These are phyloP conservation scores for Suillus ampliporus DNA, from an alignment of 768 basidiomycete species.

Conservation along the genomic window DNA sequence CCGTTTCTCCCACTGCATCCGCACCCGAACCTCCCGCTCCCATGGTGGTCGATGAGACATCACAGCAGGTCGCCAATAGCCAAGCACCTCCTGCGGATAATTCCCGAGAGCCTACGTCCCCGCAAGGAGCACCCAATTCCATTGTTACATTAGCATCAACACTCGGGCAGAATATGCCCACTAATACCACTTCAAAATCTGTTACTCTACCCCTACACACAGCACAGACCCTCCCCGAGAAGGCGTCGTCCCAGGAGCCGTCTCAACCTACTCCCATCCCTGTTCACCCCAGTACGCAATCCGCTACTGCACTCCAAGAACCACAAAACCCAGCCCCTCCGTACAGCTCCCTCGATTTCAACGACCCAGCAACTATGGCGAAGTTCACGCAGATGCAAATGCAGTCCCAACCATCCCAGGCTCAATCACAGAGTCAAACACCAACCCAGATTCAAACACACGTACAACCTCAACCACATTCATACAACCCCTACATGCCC, in stretches of 20 bases:
- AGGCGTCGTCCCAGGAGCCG: not conserved
- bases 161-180: not conserved
- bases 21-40: not conserved
- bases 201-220: not conserved
- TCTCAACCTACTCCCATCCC: slow-evolving; percentile 7
- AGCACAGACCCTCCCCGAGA: not conserved
- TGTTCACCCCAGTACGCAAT: not conserved
- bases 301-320: not conserved
- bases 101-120: slow-evolving; percentile 22
- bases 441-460: slow-evolving; percentile 7
- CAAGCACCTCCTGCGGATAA: slow-evolving; percentile 24
- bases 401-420: slow-evolving; percentile 4
- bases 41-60: slow-evolving; percentile 15
- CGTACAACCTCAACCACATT: slow-evolving; percentile 4
- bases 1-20: not conserved
- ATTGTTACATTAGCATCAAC: slow-evolving; percentile 6
- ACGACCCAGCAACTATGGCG: slow-evolving; percentile 29
- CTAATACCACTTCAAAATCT: not conserved
- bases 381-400: slow-evolving; percentile 32
- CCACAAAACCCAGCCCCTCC: not conserved
- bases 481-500: slow-evolving; percentile 10
- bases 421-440: slow-evolving; percentile 11
- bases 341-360: slow-evolving; percentile 22
- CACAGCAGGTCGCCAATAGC: slow-evolving; percentile 12
- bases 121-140: slow-evolving; percentile 19